Conservation (phyloP, 2,329 filamentous ascomycete genomes). For the Cercospora sp. region DNA sequence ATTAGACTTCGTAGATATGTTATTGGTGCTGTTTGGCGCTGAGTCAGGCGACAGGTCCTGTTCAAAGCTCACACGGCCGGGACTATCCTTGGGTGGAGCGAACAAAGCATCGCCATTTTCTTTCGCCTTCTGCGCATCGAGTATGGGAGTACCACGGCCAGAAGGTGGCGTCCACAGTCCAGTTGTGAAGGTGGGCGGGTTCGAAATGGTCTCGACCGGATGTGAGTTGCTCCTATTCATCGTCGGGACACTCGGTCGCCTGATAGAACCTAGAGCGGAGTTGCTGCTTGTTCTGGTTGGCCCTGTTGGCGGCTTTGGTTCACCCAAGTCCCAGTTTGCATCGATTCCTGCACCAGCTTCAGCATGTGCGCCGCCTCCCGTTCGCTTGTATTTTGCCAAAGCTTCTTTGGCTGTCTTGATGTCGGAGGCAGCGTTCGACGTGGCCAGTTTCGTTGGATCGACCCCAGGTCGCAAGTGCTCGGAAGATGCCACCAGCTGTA, state of each 20-base stretch:
- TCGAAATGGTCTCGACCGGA: conserved; percentile 38
- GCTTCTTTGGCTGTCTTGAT: conserved; percentile 25
- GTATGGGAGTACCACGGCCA: conserved; percentile 27
- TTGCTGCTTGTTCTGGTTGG: conserved; percentile 24
- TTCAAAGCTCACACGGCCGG: conserved; percentile 15
- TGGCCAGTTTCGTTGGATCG: conserved; percentile 40
- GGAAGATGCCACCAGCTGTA: conserved; percentile 64
- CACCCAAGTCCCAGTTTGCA: conserved; percentile 23
- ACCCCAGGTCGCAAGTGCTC: conserved; percentile 66
- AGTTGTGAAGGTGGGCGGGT: conserved; percentile 29
- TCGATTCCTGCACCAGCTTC: conserved; percentile 24
- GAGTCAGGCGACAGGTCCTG: conserved; percentile 40
- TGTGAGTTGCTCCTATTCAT: conserved; percentile 32
- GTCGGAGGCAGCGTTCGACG: conserved; percentile 18
- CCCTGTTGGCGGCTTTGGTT: conserved; percentile 30
- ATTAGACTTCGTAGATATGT: neutral
- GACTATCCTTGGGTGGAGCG: conserved; percentile 19
- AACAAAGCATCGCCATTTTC: conserved; percentile 22
- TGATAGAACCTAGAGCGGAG: conserved; percentile 29
- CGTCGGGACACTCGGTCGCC: conserved; percentile 22
- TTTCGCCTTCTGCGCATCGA: conserved; percentile 29
- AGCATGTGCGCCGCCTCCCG: conserved; percentile 20
- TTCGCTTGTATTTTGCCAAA: conserved; percentile 26
- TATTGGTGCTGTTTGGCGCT: conserved; percentile 15
- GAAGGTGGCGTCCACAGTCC: conserved; percentile 45